A percentile compares a stretch with the other conserved stretches of the same genome.
Conservation (phyloP, 208 protist species). For the Trypanosoma theileri region DNA sequence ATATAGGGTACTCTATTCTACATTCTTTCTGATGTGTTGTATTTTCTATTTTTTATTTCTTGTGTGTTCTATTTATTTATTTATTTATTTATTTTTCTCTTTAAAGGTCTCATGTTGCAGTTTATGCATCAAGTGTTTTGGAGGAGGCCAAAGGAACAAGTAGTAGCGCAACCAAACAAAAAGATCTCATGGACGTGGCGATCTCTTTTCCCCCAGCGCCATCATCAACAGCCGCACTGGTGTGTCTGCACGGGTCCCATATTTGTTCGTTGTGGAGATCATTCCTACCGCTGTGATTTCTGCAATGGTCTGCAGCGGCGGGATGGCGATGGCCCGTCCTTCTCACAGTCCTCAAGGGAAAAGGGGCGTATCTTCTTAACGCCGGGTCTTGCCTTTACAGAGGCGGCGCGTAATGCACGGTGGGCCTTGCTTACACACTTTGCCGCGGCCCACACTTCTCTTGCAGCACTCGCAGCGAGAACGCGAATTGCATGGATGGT, state of each 20-base stretch:
- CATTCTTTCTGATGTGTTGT: too few relatives aligned
- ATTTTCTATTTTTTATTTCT: too few relatives aligned
- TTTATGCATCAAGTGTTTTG: not conserved
- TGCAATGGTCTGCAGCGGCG: conserved; percentile 10
- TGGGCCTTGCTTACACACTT: not conserved
- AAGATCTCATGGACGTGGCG: conserved; percentile 12
- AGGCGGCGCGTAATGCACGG: not conserved
- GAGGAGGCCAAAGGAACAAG: not conserved
- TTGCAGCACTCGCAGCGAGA: not conserved
- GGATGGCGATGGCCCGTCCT: not conserved
- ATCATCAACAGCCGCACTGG: not conserved
- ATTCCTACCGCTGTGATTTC: conserved; percentile 2
- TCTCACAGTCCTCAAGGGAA: not conserved
- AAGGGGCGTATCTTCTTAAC: not conserved
- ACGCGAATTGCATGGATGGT: not conserved
- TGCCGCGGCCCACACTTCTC: not conserved
- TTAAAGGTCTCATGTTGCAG: not conserved
- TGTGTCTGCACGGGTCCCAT: conserved; percentile 6
- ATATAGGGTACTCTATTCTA: too few relatives aligned
- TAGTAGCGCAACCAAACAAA: not conserved
- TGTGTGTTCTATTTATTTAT: too few relatives aligned
- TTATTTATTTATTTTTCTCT: too few relatives aligned
- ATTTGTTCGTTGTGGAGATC: not conserved
- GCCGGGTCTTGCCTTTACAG: not conserved
- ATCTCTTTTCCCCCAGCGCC: not conserved